Base-by-base conservation (phyloP, 371 early-diverging fungal genomes). In the Zychaea mexicana region DNA sequence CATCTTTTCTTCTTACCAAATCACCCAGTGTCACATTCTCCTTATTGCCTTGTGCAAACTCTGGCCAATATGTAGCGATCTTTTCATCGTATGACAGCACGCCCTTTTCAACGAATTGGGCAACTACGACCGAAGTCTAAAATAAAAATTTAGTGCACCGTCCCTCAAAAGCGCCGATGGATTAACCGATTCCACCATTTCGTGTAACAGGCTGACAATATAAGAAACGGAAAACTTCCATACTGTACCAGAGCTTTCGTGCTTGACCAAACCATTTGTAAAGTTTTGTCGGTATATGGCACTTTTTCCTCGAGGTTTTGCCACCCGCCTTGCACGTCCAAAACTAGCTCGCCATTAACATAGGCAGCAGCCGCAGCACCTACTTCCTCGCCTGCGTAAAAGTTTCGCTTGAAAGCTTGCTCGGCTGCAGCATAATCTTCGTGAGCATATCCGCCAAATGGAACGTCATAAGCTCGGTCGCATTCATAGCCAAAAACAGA, bases 21-120 rank as follows among this genome's bases (percentile, higher is more conserved):
- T 86, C 84, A 3, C 61, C 67, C 38, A 92, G 31, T 0, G 88
- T 88, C 2, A 92, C 91, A 62, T 91, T 72, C 49, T 85, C 84
- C 74, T 92, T 92, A 62, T 83, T 84, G 30, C 88, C 88, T 62
- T 83, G 80, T 2, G 82, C 90, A 71, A 92, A 92, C 64, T 91
- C 91, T 1, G 93, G 92, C 93, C 93, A 93, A 64, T 88, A 88
- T 12, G 72, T 75, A 3, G 82, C 53, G 28, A 92, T 77, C 30
- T 64, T 69, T 56, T 78, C 76, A 32, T 82, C 70, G 68, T 88
- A 89, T 9, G 76, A 62, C 13, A 92, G 47, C 6, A 75, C 53
- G 6, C 85, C 86, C 63, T 84, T 68, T 15, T 88, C 86, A 9
- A 91, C 87, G 19, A 91, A 66, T 27, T 83, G 77, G 2, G 88